Conservation (phyloP, 345 rosid genomes). For the Melaleuca alternifolia region DNA sequence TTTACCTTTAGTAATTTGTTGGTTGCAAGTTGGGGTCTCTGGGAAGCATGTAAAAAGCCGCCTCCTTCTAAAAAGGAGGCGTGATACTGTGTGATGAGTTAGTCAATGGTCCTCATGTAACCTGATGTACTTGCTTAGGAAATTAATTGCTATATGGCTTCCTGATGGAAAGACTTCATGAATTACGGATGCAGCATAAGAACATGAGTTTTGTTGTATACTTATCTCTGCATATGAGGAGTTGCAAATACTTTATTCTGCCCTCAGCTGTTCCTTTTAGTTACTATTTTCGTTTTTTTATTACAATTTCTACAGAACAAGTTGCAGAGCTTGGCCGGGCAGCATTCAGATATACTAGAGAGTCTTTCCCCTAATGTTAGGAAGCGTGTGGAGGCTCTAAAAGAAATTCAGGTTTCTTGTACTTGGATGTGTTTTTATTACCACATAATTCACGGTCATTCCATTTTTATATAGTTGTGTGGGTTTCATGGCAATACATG, state of each 20-base stretch:
- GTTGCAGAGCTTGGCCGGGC: conserved; percentile 74
- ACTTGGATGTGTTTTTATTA: background rate
- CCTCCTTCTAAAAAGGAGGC: background rate
- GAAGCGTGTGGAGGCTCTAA: conserved; percentile 86
- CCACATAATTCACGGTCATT: background rate
- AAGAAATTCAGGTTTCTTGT: conserved; percentile 68
- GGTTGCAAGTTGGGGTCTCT: background rate
- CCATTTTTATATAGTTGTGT: background rate
- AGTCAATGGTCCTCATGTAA: background rate
- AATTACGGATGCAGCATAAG: background rate
- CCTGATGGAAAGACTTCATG: background rate
- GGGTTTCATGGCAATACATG: background rate
- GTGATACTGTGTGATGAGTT: background rate
- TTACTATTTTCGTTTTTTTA: background rate
- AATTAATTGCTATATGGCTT: background rate
- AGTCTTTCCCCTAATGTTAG: conserved; percentile 45
- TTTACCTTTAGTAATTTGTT: background rate
- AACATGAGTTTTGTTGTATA: background rate
- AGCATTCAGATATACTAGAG: conserved; percentile 68
- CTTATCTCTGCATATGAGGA: background rate
- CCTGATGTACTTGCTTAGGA: background rate
- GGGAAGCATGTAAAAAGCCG: background rate
- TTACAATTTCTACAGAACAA: conserved; percentile 37
- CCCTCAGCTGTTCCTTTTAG: background rate
- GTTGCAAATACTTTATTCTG: background rate